phyloP scores from a whole-genome alignment of 805 yeast genomes.

The Wickerhamiella nectarea region DNA sequence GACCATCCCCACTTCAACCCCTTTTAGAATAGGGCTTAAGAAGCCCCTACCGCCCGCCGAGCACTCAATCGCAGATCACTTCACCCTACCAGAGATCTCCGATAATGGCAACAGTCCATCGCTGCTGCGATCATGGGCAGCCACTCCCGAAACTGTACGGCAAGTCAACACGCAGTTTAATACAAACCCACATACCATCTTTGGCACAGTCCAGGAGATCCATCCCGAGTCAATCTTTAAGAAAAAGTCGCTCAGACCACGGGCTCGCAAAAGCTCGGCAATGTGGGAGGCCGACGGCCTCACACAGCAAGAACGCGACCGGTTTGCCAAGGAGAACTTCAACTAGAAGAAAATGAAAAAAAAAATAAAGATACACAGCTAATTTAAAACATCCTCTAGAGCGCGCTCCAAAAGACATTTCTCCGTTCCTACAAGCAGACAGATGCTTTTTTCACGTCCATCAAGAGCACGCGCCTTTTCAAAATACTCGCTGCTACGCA shows the following conservation, averaged over 20 bases:
- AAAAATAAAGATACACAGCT: background rate
- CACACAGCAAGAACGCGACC: slow-evolving; percentile 34
- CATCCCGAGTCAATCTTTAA: slow-evolving; percentile 1
- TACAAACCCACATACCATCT: slow-evolving; percentile 52
- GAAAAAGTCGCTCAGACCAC: background rate
- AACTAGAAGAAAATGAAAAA: slow-evolving; percentile 49
- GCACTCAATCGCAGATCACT: background rate
- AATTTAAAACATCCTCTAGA: background rate
- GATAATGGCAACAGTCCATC: slow-evolving; percentile 41
- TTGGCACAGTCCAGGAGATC: slow-evolving; percentile 46
- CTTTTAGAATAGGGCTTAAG: slow-evolving; percentile 3
- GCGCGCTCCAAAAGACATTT: slow-evolving; percentile 21
- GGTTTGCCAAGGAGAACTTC: slow-evolving; percentile 30
- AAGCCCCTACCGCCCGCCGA: slow-evolving; percentile 4
- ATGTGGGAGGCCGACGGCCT: slow-evolving; percentile 37
- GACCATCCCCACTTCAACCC: slow-evolving; percentile 1
- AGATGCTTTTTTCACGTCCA: slow-evolving; percentile 13
- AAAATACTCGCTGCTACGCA: slow-evolving; percentile 12
- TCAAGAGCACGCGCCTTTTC: slow-evolving; percentile 6
- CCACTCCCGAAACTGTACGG: slow-evolving; percentile 40
- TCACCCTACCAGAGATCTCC: slow-evolving; percentile 27
- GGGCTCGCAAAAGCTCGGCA: slow-evolving; percentile 37
- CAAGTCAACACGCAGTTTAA: slow-evolving; percentile 34
- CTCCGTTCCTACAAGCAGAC: slow-evolving; percentile 23
- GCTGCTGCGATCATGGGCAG: slow-evolving; percentile 47